Percentiles rank a stretch among this genome's conserved stretches.
These are phyloP conservation scores for Brassica balearica DNA, from an alignment of 441 rosid species.

Conservation along the genomic window DNA sequence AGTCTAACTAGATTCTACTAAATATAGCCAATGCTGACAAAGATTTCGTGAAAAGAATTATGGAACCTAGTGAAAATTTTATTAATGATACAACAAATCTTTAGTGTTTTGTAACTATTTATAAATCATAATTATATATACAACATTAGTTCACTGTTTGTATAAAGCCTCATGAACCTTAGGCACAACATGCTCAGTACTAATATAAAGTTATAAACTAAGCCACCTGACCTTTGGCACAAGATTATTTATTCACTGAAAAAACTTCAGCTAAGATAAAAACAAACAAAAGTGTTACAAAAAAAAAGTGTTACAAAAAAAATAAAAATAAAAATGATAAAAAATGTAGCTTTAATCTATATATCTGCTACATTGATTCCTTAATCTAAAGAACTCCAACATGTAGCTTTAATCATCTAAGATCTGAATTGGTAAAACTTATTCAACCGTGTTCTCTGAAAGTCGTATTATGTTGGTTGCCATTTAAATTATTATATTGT, in stretches of 20 bases:
- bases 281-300: not conserved
- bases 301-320: no score
- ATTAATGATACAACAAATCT: not conserved
- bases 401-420: conserved; percentile 3
- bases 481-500: conserved; percentile 1
- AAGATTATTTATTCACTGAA: not conserved
- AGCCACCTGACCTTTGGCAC: not conserved
- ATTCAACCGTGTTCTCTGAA: conserved; percentile 4
- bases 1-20: no score
- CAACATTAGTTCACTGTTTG: not conserved
- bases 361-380: conserved; percentile 1
- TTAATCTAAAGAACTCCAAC: not conserved
- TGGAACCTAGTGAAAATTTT: not conserved
- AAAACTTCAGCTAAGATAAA: not conserved
- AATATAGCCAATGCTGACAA: no score
- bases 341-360: not conserved
- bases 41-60: not conserved
- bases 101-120: not conserved
- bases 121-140: not conserved
- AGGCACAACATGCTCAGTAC: not conserved
- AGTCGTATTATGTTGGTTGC: conserved; percentile 4
- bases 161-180: not conserved
- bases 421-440: conserved; percentile 18
- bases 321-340: no score
- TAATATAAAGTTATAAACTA: not conserved